These are phyloP conservation scores for Jacaranda copaia DNA, from an alignment of 257 asterid species.

Conservation along the genomic window DNA sequence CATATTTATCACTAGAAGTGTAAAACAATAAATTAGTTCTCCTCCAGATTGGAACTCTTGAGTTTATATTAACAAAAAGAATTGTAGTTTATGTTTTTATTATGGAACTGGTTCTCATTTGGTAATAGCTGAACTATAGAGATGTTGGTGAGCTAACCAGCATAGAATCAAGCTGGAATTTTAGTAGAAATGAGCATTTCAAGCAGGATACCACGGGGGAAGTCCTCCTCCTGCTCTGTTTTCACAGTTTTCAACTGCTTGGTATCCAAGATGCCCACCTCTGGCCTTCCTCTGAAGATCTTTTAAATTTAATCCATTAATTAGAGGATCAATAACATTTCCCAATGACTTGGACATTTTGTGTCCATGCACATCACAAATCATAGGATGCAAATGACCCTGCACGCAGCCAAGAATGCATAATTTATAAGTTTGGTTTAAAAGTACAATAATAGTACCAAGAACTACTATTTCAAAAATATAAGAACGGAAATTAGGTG, in stretches of 20 bases:
- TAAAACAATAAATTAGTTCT: neutral
- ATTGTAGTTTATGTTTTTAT: too few species aligned
- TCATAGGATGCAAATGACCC: constrained; percentile 97
- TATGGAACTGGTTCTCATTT: neutral
- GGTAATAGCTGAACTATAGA: neutral
- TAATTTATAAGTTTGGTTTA: neutral
- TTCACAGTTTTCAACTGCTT: constrained; percentile 77
- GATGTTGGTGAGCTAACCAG: neutral
- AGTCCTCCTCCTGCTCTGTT: too few species aligned
- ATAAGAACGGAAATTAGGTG: too few species aligned
- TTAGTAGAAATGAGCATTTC: too few species aligned
- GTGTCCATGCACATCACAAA: constrained; percentile 98
- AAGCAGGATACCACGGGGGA: too few species aligned
- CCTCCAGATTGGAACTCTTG: too few species aligned
- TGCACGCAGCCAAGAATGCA: constrained; percentile 35
- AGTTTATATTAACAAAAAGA: too few species aligned
- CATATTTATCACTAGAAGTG: neutral
- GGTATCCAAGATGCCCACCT: constrained; percentile 90
- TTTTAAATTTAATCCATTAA: constrained; percentile 72
- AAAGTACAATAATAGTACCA: too few species aligned
- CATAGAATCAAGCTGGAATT: too few species aligned
- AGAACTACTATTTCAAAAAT: too few species aligned
- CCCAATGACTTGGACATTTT: constrained; percentile 99
- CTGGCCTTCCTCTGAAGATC: constrained; percentile 88
- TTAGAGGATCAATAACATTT: constrained; percentile 89